Conservation (phyloP, 768 basidiomycete species). For the Panus rudis region DNA sequence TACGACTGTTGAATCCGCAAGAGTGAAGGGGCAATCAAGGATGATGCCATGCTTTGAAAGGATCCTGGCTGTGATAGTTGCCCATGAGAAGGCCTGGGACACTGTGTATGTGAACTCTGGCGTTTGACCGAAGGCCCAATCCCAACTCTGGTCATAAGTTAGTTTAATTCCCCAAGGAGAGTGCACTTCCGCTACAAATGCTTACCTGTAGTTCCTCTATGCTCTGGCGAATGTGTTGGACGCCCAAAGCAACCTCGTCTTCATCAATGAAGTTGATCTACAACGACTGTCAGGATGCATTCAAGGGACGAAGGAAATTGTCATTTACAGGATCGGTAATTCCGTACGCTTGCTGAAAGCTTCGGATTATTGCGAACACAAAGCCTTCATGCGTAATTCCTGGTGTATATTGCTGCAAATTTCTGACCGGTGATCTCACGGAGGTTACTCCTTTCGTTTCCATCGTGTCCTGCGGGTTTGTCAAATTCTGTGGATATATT, state of each 20-base stretch:
- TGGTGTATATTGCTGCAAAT: conserved; percentile 52
- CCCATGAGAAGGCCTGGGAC: conserved; percentile 30
- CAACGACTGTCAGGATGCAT: not conserved
- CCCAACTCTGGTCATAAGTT: conserved; percentile 63
- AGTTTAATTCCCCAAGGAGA: not conserved
- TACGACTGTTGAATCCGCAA: conserved; percentile 11
- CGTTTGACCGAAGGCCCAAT: conserved; percentile 90
- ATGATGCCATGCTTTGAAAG: conserved; percentile 64
- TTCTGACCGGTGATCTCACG: conserved; percentile 88
- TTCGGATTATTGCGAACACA: conserved; percentile 53
- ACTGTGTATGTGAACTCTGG: conserved; percentile 80
- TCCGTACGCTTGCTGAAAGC: conserved; percentile 59
- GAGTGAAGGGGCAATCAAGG: conserved; percentile 34
- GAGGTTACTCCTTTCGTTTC: conserved; percentile 82
- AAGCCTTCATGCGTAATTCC: conserved; percentile 63
- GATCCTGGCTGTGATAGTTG: conserved; percentile 39
- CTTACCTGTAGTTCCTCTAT: conserved; percentile 68
- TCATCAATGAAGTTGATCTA: conserved; percentile 33
- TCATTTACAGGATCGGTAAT: conserved; percentile 28
- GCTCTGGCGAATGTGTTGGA: conserved; percentile 59
- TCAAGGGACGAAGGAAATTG: no score
- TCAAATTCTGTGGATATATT: not conserved
- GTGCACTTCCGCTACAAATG: no score
- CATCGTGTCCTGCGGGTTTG: conserved; percentile 57
- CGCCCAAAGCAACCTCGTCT: conserved; percentile 33